Evolutionary conservation across 2,329 filamentous ascomycete species (phyloP).

Genomic region (Chaetomium olivaceum): DNA sequence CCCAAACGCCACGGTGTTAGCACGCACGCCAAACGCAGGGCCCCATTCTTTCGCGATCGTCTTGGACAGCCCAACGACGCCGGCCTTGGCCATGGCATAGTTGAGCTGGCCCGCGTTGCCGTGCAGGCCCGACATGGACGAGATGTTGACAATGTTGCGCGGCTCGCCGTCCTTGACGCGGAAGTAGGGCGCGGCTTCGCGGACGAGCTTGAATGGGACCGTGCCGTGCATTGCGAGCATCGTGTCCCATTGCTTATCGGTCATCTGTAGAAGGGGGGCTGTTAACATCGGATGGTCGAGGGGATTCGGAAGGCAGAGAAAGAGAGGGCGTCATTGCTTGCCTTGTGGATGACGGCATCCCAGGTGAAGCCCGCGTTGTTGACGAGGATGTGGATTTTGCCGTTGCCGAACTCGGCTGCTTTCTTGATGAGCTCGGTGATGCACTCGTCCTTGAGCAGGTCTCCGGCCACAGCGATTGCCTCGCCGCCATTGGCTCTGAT

Average conservation of each 20-base stretch:
- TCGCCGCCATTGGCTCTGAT: conserved; percentile 69
- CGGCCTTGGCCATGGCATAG: conserved; percentile 83
- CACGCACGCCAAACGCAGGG: conserved; percentile 75
- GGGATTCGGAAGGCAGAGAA: no score
- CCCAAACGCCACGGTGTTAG: conserved; percentile 84
- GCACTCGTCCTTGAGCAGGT: conserved; percentile 72
- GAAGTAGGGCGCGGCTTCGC: conserved; percentile 82
- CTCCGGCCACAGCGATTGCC: conserved; percentile 73
- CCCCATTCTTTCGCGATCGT: conserved; percentile 94
- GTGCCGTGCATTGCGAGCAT: conserved; percentile 83
- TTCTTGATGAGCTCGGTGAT: conserved; percentile 70
- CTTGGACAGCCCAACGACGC: conserved; percentile 79
- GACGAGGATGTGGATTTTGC: conserved; percentile 88
- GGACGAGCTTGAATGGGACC: conserved; percentile 80
- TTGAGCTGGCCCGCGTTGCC: conserved; percentile 92
- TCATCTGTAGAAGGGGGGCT: conserved; percentile 54
- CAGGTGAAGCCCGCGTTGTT: conserved; percentile 93
- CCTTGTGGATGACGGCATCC: conserved; percentile 88
- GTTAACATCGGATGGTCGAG: conserved; percentile 36
- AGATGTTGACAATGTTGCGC: conserved; percentile 80
- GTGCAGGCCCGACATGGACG: conserved; percentile 76
- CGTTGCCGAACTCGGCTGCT: conserved; percentile 76
- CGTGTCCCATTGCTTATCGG: conserved; percentile 87
- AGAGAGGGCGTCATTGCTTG: neutral
- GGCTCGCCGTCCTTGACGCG: conserved; percentile 80